Conservation (phyloP, 305 asterid species). For the Solanum aculeatissimum region DNA sequence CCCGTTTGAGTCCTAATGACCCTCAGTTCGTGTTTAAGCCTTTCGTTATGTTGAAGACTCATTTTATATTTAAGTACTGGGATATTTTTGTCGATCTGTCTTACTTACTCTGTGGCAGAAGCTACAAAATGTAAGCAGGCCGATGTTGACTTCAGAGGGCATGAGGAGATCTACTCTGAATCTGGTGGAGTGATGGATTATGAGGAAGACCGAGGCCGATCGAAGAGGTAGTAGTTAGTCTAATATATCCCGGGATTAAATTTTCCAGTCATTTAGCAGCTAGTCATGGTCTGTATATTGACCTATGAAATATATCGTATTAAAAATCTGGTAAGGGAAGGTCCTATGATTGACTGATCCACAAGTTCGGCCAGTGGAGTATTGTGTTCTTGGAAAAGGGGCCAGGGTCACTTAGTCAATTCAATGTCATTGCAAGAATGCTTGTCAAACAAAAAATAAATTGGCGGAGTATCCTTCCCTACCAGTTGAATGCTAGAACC, state of each 20-base stretch:
- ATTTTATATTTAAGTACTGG: constrained; percentile 29
- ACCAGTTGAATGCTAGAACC: background rate
- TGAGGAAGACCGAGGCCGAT: constrained; percentile 83
- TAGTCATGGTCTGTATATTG: background rate
- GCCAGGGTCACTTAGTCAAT: background rate
- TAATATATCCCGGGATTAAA: background rate
- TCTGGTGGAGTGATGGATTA: constrained; percentile 96
- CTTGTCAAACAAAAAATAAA: background rate
- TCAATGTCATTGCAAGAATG: background rate
- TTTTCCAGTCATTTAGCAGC: background rate
- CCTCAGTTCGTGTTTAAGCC: background rate
- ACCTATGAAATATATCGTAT: background rate
- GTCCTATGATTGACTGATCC: background rate
- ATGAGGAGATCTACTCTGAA: constrained; percentile 83
- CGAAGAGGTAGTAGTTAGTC: constrained; percentile 55
- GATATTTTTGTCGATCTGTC: constrained; percentile 69
- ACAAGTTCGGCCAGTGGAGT: background rate
- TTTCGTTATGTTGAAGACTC: background rate
- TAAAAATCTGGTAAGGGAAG: background rate
- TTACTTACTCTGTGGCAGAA: constrained; percentile 95
- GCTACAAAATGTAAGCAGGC: constrained; percentile 97
- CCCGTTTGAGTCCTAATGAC: background rate
- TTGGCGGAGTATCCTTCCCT: background rate
- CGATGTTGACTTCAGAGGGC: constrained; percentile 65
- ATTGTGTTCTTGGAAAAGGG: background rate